These are phyloP conservation scores for Hamamelis virginiana DNA, from an alignment of 164 flowering plant genomes.

Conservation along the genomic window DNA sequence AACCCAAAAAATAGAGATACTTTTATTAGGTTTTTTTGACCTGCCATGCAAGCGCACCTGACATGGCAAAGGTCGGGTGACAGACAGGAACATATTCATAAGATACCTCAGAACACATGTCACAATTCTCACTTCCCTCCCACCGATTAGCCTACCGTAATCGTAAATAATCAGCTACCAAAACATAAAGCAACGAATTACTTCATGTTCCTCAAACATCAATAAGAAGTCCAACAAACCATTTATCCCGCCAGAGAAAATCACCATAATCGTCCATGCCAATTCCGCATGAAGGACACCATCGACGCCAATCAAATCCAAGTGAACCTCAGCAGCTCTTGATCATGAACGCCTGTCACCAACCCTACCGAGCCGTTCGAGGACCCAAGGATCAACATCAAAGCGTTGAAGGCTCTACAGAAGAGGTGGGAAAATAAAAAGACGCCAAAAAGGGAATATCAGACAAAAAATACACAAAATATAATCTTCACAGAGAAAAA, in stretches of 20 bases:
- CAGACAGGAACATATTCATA: neutral
- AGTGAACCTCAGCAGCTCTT: neutral
- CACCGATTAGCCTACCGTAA: neutral
- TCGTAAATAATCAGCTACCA: too few species aligned
- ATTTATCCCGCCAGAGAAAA: neutral
- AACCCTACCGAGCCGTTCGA: neutral
- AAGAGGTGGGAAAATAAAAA: too few species aligned
- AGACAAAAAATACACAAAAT: too few species aligned
- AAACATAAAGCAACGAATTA: too few species aligned
- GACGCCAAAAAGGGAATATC: too few species aligned
- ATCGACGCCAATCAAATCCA: too few species aligned
- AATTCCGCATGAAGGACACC: too few species aligned
- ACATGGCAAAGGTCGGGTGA: constrained; percentile 43
- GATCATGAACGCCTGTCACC: neutral
- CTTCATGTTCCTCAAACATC: neutral
- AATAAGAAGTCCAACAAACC: neutral
- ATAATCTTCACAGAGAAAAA: too few species aligned
- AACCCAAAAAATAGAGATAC: constrained; percentile 11
- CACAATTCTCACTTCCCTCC: neutral
- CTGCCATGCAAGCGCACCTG: constrained; percentile 62
- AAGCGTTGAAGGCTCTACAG: neutral
- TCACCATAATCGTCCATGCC: too few species aligned
- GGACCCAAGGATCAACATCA: neutral
- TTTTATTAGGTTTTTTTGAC: constrained; percentile 30
- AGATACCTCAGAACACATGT: neutral